Evolutionary conservation across 257 asterid species (phyloP).

Genomic region (Mitragyna speciosa): DNA sequence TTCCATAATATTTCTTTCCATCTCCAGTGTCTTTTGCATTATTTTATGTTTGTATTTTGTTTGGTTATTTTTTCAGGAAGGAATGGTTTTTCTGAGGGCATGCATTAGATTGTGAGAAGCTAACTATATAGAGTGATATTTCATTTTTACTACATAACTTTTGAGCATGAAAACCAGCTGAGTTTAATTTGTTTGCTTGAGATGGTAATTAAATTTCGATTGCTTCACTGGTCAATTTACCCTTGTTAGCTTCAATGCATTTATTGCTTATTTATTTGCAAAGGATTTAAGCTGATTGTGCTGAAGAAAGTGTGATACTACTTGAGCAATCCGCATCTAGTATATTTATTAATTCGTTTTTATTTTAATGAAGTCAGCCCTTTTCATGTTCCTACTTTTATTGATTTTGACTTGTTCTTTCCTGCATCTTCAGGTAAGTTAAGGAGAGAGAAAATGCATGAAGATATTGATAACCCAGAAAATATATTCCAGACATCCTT

Average conservation of each 20-base stretch:
- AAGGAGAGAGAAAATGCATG: constrained; percentile 33
- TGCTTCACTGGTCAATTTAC: too few relatives aligned
- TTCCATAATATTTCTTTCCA: background rate
- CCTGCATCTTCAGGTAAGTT: constrained; percentile 48
- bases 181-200: too few relatives aligned
- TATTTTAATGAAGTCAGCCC: background rate
- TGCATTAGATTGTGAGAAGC: background rate
- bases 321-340: background rate
- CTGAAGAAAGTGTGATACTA: background rate
- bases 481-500: constrained; percentile 52
- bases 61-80: background rate
- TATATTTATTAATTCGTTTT: background rate
- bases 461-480: constrained; percentile 46
- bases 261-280: background rate
- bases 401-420: constrained; percentile 1
- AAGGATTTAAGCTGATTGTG: background rate
- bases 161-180: background rate
- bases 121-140: background rate
- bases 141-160: background rate
- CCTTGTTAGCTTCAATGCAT: too few relatives aligned
- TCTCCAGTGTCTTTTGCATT: background rate
- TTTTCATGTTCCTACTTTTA: background rate
- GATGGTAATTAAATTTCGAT: too few relatives aligned
- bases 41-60: too few relatives aligned
- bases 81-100: background rate